Base-by-base conservation (phyloP, 1,139 yeast species). In the Zhuliangozyma parablackwelliae region DNA sequence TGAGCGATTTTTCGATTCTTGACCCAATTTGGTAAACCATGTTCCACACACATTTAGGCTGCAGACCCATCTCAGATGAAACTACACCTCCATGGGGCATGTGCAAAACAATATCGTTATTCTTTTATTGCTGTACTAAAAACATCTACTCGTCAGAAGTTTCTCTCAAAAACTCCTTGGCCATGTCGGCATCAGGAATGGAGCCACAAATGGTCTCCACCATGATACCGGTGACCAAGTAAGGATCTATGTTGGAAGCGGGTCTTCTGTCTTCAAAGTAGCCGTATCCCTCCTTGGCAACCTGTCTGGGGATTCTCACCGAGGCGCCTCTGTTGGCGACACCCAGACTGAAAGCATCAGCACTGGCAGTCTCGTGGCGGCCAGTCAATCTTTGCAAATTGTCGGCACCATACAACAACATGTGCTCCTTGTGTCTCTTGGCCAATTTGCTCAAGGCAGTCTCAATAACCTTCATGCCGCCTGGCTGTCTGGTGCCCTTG, bases 301-400 rank as follows among this genome's bases (percentile, higher is more conserved):
- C 98, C 34, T 96, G 83, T 75, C 98, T 83, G 71, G 98, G 98
- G 62, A 92, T 92, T 80, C 98, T 87, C 54, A 92, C 82, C 29
- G 97, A 89, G 46, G 97, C 96, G 72, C 97, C 98, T 80, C 98
- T 87, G 88, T 92, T 92, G 63, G 98, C 98, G 53, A 92, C 97
- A 77, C 98, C 98, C 42, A 89, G 81, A 35, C 95, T 82, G 78
- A 90, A 92, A 39, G 80, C 68, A 54, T 88, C 84, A 78, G 86
- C 81, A 35, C 95, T 83, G 40, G 97, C 98, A 50, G 98, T 92
- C 78, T 92, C 98, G 69, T 90, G 97, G 63, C 92, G 84, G 63
- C 98, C 98, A 50, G 98, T 92, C 61, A 92, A 79, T 79, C 98
- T 89, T 69, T 69, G 72, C 46, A 86, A 96, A 69, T 92, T 92